These are phyloP conservation scores for Venturia carpophila DNA, from an alignment of 2,329 filamentous ascomycete species.

Conservation along the genomic window DNA sequence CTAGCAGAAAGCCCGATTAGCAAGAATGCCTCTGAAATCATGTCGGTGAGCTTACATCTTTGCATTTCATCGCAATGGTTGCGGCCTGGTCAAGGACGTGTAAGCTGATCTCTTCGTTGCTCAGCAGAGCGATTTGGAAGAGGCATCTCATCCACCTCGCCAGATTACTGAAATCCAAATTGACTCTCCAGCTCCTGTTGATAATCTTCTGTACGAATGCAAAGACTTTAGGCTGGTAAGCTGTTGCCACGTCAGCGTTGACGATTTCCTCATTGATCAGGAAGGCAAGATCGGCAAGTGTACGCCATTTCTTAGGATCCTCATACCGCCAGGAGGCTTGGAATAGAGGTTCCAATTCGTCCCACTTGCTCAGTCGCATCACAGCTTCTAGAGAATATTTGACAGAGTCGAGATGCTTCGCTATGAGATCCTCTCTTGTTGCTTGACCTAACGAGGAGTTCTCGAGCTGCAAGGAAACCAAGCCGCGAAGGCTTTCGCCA, in stretches of 20 bases:
- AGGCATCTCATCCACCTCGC: conserved; percentile 73
- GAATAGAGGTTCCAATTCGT: conserved; percentile 55
- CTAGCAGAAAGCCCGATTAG: conserved; percentile 21
- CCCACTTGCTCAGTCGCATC: conserved; percentile 58
- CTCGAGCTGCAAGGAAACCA: conserved; percentile 27
- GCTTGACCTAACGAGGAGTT: conserved; percentile 35
- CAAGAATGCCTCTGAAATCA: not conserved
- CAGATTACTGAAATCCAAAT: conserved; percentile 41
- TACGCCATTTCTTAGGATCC: conserved; percentile 35
- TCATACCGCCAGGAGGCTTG: conserved; percentile 32
- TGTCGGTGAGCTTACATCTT: not conserved
- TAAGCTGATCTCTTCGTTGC: conserved; percentile 49
- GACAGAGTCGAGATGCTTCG: conserved; percentile 59
- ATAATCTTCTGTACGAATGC: conserved; percentile 17
- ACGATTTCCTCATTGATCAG: conserved; percentile 35
- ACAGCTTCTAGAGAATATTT: conserved; percentile 76
- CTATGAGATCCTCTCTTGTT: conserved; percentile 45
- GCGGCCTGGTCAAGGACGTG: conserved; percentile 58
- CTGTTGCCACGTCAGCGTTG: conserved; percentile 23
- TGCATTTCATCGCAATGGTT: conserved; percentile 39
- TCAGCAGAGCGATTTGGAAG: conserved; percentile 57
- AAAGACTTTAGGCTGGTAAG: conserved; percentile 29
- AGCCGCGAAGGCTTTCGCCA: conserved; percentile 49
- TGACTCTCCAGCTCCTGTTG: conserved; percentile 11
- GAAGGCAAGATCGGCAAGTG: conserved; percentile 40